Evolutionary conservation across 2,329 filamentous ascomycete species (phyloP).

Genomic region (Pseudocercospora cruenta): DNA sequence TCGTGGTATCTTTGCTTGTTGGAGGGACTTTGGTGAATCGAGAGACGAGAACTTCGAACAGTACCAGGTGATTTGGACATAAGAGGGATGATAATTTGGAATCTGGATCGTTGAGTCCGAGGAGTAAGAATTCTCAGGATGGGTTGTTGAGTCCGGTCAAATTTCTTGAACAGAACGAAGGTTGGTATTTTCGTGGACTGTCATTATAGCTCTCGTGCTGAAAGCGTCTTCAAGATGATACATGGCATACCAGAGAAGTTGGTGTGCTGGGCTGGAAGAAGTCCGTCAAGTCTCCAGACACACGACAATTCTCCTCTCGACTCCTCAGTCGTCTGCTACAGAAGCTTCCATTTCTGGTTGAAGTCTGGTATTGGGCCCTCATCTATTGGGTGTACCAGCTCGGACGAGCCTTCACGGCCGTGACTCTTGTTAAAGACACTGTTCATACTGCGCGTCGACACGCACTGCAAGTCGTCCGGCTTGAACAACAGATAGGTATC

Average conservation of each 20-base stretch:
- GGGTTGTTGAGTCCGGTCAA: conserved; percentile 38
- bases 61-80: background rate
- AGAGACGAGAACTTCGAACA: conserved; percentile 37
- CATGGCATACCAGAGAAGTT: conserved; percentile 57
- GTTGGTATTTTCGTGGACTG: background rate
- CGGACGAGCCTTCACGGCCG: conserved; percentile 70
- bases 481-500: conserved; percentile 67
- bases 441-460: conserved; percentile 70
- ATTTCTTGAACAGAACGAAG: background rate
- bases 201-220: background rate
- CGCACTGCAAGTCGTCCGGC: conserved; percentile 67
- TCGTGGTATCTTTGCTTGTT: conserved; percentile 63
- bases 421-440: conserved; percentile 69
- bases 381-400: conserved; percentile 70
- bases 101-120: conserved; percentile 45
- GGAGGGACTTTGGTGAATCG: conserved; percentile 67
- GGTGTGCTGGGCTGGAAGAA: conserved; percentile 50
- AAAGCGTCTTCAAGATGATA: conserved; percentile 25
- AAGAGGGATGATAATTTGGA: conserved; percentile 40
- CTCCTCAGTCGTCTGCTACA: conserved; percentile 66
- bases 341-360: conserved; percentile 72
- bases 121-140: conserved; percentile 35
- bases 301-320: conserved; percentile 61
- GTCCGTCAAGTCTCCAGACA: conserved; percentile 64
- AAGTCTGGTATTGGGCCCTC: conserved; percentile 77